Conservation (phyloP, 2,329 filamentous ascomycete species). For the Cadophora malorum region DNA sequence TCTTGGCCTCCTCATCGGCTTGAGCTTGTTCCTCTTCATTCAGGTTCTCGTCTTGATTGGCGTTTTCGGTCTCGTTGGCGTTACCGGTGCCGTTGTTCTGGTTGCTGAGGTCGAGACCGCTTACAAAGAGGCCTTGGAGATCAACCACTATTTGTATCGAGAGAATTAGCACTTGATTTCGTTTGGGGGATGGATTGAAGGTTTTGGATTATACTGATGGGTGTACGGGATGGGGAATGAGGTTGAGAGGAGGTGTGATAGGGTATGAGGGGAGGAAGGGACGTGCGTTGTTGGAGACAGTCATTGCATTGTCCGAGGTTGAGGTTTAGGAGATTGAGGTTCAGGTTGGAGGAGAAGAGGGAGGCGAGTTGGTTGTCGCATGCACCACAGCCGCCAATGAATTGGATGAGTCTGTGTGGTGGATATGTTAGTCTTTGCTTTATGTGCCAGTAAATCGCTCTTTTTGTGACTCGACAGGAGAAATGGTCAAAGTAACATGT, state of each 20-base stretch:
- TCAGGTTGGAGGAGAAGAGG: slow-evolving; percentile 5
- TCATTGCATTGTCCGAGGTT: slow-evolving; percentile 7
- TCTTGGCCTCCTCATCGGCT: neutral
- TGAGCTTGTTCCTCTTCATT: slow-evolving; percentile 5
- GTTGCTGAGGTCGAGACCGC: neutral
- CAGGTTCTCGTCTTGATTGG: neutral
- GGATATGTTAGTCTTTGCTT: neutral
- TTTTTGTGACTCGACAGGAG: too few relatives aligned
- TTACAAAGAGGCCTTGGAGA: slow-evolving; percentile 14
- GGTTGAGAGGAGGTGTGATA: neutral
- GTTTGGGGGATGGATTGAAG: neutral
- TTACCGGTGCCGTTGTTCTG: neutral
- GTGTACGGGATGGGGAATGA: neutral
- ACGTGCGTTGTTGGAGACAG: slow-evolving; percentile 5
- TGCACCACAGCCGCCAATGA: neutral
- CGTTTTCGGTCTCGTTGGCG: neutral
- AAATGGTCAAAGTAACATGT: too few relatives aligned
- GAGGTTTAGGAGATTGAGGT: neutral
- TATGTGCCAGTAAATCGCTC: too few relatives aligned
- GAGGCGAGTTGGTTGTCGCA: slow-evolving; percentile 13
- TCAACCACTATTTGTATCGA: neutral
- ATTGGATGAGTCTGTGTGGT: slow-evolving; percentile 12
- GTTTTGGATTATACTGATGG: neutral
- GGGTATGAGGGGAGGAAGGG: neutral
- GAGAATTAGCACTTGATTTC: too few relatives aligned